Percentiles rank a stretch among this genome's conserved stretches.
Evolutionary conservation across 768 basidiomycete genomes (phyloP).

Genomic region (Suillus bovinus): DNA sequence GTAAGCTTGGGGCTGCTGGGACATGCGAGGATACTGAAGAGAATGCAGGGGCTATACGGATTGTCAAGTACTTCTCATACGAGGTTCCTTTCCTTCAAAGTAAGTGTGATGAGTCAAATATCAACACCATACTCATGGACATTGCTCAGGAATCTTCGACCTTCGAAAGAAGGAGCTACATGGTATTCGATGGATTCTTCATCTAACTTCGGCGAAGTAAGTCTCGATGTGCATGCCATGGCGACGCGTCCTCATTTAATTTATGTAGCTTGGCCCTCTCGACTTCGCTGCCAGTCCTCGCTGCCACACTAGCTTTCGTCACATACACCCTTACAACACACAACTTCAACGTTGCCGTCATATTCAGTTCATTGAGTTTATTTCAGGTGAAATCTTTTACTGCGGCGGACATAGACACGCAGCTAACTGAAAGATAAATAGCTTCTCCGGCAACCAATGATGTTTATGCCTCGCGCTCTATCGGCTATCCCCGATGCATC

Average conservation of each 20-base stretch:
- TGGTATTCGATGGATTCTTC: constrained; percentile 2
- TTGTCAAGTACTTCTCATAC: constrained; percentile 79
- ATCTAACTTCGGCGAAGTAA: neutral
- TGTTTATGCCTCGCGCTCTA: constrained; percentile 62
- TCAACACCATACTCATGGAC: constrained; percentile 1
- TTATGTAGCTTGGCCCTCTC: constrained; percentile 38
- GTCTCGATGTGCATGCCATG: neutral
- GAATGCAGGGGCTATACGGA: constrained; percentile 55
- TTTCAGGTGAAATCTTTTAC: constrained; percentile 43
- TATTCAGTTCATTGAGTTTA: constrained; percentile 67
- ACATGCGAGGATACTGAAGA: neutral
- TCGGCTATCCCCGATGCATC: constrained; percentile 64
- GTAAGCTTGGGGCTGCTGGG: too few species aligned
- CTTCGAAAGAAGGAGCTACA: neutral
- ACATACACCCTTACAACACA: constrained; percentile 58
- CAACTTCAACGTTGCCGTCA: constrained; percentile 61
- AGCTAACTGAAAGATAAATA: constrained; percentile 21
- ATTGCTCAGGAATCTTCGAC: constrained; percentile 35
- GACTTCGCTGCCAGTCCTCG: constrained; percentile 60
- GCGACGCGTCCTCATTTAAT: neutral
- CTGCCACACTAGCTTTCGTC: constrained; percentile 66
- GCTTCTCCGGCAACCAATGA: constrained; percentile 69
- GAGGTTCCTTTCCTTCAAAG: constrained; percentile 67
- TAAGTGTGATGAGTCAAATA: constrained; percentile 32
- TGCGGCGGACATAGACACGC: neutral